Evolutionary conservation across 176 grass and related monocot genomes (phyloP).

Genomic region (bread wheat (Triticum aestivum)): IWGSC_CS_RefSeq_v2.1 NC_057798.1:87254655-87255154

Average conservation of each 20-base stretch:
- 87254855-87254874: neutral
- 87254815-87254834: neutral
- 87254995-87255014: neutral
- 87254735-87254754: slow-evolving; percentile 21
- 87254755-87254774: neutral
- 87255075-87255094: neutral
- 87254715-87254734: neutral
- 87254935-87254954: too few relatives aligned
- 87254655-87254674: neutral
- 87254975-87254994: neutral
- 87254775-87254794: neutral
- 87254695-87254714: neutral
- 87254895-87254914: neutral
- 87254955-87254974: neutral
- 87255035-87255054: neutral
- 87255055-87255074: neutral
- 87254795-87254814: neutral
- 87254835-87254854: neutral
- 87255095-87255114: neutral
- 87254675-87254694: too few relatives aligned
- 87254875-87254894: neutral
- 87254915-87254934: neutral
- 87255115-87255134: neutral
- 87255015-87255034: slow-evolving; percentile 13
- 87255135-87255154: neutral